Percentiles rank a stretch among this genome's conserved stretches.
Conservation (phyloP, 768 basidiomycete genomes). For the Tulasnella sp. region DNA sequence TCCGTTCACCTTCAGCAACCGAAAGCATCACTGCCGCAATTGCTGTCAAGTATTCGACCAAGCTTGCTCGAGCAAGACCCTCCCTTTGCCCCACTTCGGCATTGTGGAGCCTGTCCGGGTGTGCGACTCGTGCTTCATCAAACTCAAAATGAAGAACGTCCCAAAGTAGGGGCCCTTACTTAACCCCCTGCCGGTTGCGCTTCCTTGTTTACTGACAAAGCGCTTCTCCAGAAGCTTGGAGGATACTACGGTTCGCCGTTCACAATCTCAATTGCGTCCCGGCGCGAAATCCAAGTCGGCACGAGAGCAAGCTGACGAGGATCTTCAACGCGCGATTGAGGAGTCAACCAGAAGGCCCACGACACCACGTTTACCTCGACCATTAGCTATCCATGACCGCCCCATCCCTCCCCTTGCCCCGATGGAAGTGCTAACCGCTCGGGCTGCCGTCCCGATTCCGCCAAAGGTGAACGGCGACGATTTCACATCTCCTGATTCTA, state of each 20-base stretch:
- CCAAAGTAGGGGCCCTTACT: constrained; percentile 34
- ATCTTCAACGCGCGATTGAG: constrained; percentile 90
- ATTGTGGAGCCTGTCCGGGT: constrained; percentile 90
- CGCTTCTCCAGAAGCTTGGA: constrained; percentile 22
- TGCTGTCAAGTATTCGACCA: constrained; percentile 98
- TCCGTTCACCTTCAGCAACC: constrained; percentile 88
- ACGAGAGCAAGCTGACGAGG: constrained; percentile 71
- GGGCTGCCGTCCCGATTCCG: too few species aligned
- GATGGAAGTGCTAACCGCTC: too few species aligned
- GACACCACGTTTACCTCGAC: too few species aligned
- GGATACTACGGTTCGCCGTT: constrained; percentile 40
- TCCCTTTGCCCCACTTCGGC: constrained; percentile 88
- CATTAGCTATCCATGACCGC: too few species aligned
- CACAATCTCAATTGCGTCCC: constrained; percentile 54
- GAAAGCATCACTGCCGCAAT: constrained; percentile 97
- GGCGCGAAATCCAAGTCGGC: constrained; percentile 49
- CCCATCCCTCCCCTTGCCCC: too few species aligned
- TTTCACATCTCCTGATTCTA: too few species aligned
- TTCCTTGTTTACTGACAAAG: neutral
- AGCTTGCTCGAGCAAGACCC: constrained; percentile 77
- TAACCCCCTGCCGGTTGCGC: neutral
- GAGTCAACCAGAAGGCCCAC: too few species aligned
- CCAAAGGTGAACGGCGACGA: too few species aligned
- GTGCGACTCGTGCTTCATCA: constrained; percentile 85
- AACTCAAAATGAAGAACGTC: constrained; percentile 60